Evolutionary conservation across 2,329 filamentous ascomycete species (phyloP).

Genomic region (Cylindrodendrum hubeiense): DNA sequence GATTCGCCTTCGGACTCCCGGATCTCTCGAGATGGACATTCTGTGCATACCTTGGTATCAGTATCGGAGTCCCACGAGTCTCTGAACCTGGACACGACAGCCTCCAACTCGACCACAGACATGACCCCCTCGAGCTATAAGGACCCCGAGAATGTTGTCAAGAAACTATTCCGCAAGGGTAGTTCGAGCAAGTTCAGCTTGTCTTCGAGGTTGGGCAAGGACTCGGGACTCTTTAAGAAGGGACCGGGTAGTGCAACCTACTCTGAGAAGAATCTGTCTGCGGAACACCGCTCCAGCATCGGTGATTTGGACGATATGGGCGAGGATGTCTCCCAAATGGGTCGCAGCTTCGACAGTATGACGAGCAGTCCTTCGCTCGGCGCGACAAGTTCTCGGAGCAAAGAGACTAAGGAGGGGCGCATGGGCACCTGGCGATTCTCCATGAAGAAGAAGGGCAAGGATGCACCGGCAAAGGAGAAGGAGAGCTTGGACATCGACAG

Average conservation of each 20-base stretch:
- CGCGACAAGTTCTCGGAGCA: conserved; percentile 59
- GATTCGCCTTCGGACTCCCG: conserved; percentile 66
- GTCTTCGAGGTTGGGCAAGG: conserved; percentile 67
- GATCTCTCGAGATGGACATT: conserved; percentile 68
- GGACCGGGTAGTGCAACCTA: conserved; percentile 68
- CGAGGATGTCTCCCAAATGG: conserved; percentile 58
- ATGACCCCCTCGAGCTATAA: conserved; percentile 58
- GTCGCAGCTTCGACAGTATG: conserved; percentile 68
- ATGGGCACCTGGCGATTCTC: conserved; percentile 67
- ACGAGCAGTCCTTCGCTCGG: conserved; percentile 69
- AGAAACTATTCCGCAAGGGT: conserved; percentile 74
- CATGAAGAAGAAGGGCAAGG: conserved; percentile 71
- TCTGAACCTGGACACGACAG: conserved; percentile 64
- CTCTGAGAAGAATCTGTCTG: conserved; percentile 68
- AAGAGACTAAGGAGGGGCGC: conserved; percentile 58
- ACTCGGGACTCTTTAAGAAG: conserved; percentile 69
- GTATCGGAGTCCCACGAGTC: conserved; percentile 72
- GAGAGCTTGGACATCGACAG: conserved; percentile 67
- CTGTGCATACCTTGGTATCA: conserved; percentile 69
- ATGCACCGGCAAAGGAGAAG: conserved; percentile 56
- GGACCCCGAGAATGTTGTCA: conserved; percentile 68
- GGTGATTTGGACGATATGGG: conserved; percentile 66
- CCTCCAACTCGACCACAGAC: conserved; percentile 70
- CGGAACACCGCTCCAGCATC: conserved; percentile 68
- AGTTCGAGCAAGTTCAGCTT: conserved; percentile 76